Conservation (phyloP, 2,329 filamentous ascomycete genomes). For the Curvularia sp. region DNA sequence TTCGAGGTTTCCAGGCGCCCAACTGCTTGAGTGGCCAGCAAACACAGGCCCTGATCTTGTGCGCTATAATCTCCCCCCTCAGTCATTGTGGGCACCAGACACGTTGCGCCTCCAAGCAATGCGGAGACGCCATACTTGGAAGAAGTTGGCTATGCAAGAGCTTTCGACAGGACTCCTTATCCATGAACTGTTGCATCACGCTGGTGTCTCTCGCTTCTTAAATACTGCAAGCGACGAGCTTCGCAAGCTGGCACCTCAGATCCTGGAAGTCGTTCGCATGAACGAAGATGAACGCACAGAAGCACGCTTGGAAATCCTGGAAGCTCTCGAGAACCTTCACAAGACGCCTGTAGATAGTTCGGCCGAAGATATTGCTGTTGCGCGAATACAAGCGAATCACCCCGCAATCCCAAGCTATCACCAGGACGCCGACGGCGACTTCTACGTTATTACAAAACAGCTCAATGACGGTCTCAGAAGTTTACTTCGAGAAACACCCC, state of each 20-base stretch:
- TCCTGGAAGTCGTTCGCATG: conserved; percentile 24
- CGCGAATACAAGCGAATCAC: conserved; percentile 17
- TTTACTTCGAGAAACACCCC: conserved; percentile 24
- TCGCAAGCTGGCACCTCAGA: conserved; percentile 28
- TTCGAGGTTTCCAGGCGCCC: conserved; percentile 34
- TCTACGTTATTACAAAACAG: conserved; percentile 35
- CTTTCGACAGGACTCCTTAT: conserved; percentile 52
- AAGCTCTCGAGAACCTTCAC: conserved; percentile 26
- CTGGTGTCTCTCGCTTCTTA: conserved; percentile 13
- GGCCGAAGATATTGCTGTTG: conserved; percentile 20
- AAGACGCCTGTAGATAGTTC: conserved; percentile 15
- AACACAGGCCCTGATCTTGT: conserved; percentile 50
- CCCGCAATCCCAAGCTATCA: conserved; percentile 42
- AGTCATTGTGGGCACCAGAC: conserved; percentile 55
- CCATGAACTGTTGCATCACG: conserved; percentile 42
- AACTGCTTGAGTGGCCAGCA: conserved; percentile 45
- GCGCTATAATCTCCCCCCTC: conserved; percentile 50
- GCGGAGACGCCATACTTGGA: conserved; percentile 46
- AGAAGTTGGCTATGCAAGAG: conserved; percentile 54
- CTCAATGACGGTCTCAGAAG: conserved; percentile 44
- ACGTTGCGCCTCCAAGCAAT: conserved; percentile 39
- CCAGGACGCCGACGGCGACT: conserved; percentile 51
- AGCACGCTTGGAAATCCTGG: conserved; percentile 26
- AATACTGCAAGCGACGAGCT: conserved; percentile 11
- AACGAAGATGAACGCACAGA: conserved; percentile 2